These are phyloP conservation scores for Sclerotinia minor DNA, from an alignment of 2,329 filamentous ascomycete genomes.

Conservation along the genomic window DNA sequence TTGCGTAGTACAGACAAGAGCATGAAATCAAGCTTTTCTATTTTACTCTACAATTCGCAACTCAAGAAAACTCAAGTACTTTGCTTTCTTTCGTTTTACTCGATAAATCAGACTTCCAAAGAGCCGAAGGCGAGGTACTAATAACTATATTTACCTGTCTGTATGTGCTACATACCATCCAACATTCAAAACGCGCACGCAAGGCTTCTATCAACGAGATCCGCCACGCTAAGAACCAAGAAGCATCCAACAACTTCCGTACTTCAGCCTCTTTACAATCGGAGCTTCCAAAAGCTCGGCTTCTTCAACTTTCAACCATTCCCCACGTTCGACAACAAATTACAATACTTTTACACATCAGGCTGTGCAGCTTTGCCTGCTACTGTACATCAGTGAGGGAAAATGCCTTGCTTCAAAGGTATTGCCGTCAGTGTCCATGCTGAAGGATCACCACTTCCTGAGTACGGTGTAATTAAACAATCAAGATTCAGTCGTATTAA, in stretches of 20 bases:
- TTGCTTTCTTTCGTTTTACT: not conserved
- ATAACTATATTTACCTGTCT: not conserved
- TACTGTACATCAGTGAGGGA: constrained; percentile 27
- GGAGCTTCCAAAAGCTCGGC: constrained; percentile 22
- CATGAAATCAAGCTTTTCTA: not conserved
- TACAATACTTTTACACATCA: constrained; percentile 22
- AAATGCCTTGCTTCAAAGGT: constrained; percentile 97
- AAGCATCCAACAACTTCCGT: not conserved
- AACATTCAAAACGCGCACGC: constrained; percentile 4
- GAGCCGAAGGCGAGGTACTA: not conserved
- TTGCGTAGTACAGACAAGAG: not conserved
- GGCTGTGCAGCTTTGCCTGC: constrained; percentile 36
- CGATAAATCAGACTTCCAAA: not conserved
- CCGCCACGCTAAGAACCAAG: constrained; percentile 11
- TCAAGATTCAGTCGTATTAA: constrained; percentile 89
- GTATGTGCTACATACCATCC: not conserved
- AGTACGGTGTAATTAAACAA: constrained; percentile 94
- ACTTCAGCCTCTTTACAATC: constrained; percentile 24
- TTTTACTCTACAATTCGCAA: not conserved
- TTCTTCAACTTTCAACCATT: constrained; percentile 19
- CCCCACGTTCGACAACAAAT: constrained; percentile 18
- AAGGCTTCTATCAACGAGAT: constrained; percentile 14
- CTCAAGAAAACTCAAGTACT: not conserved
- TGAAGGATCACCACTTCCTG: constrained; percentile 75
- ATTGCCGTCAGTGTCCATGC: constrained; percentile 96